Evolutionary conservation across 2,329 filamentous ascomycete species (phyloP).

Genomic region (Curvularia sp.): DNA sequence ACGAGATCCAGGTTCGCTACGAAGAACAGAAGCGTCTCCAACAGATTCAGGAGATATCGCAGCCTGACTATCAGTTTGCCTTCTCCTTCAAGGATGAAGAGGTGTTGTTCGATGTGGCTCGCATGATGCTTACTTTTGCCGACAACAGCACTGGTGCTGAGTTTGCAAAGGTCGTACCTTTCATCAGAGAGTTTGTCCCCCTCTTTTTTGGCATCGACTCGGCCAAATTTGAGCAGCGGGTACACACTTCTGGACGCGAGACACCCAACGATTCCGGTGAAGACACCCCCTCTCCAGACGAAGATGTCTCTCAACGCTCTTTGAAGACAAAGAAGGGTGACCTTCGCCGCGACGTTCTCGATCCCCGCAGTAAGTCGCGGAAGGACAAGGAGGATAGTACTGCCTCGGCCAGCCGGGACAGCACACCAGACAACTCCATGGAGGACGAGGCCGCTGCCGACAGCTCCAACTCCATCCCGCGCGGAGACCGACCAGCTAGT

Average conservation of each 20-base stretch:
- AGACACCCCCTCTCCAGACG: slow-evolving; percentile 70
- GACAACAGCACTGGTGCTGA: slow-evolving; percentile 54
- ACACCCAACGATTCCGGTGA: slow-evolving; percentile 59
- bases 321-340: slow-evolving; percentile 71
- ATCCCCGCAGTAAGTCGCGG: slow-evolving; percentile 74
- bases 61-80: slow-evolving; percentile 74
- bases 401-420: slow-evolving; percentile 83
- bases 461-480: slow-evolving; percentile 60
- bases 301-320: slow-evolving; percentile 70
- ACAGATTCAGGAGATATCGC: slow-evolving; percentile 64
- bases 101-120: slow-evolving; percentile 60
- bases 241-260: slow-evolving; percentile 53
- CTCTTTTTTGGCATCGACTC: slow-evolving; percentile 59
- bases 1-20: slow-evolving; percentile 89
- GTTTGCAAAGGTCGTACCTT: slow-evolving; percentile 54
- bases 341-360: slow-evolving; percentile 85
- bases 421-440: slow-evolving; percentile 83
- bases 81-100: slow-evolving; percentile 70
- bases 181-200: slow-evolving; percentile 59
- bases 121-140: slow-evolving; percentile 54
- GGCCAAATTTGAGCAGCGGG: slow-evolving; percentile 70
- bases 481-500: slow-evolving; percentile 68
- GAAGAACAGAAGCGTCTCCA: slow-evolving; percentile 84
- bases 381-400: slow-evolving; percentile 80
- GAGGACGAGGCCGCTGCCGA: slow-evolving; percentile 77